Evolutionary conservation across 176 grass and related monocot genomes (phyloP).

Genomic region (Avena eriantha): DNA sequence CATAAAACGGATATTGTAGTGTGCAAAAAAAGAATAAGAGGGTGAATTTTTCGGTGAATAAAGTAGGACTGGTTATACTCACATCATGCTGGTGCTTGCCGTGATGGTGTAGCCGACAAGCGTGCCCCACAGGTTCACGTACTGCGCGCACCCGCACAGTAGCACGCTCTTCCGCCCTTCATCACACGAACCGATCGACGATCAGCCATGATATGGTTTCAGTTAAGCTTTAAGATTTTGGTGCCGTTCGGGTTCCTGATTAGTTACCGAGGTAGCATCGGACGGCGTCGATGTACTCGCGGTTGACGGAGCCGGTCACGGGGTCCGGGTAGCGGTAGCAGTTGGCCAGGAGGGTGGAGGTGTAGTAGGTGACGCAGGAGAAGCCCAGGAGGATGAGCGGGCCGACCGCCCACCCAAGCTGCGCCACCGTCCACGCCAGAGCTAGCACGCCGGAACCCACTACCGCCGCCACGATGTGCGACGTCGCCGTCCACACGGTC

Average conservation of each 20-base stretch:
- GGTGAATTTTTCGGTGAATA: background rate
- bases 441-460: constrained; percentile 90
- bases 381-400: constrained; percentile 77
- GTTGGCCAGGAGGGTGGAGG: constrained; percentile 79
- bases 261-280: constrained; percentile 78
- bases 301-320: constrained; percentile 65
- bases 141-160: constrained; percentile 86
- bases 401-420: constrained; percentile 82
- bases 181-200: background rate
- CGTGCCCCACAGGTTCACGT: constrained; percentile 96
- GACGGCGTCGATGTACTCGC: constrained; percentile 85
- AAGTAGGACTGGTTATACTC: constrained; percentile 7
- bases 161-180: constrained; percentile 72
- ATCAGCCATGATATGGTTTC: background rate
- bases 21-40: too few relatives aligned
- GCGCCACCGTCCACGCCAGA: constrained; percentile 93
- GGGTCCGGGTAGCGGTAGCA: constrained; percentile 95
- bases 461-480: constrained; percentile 91
- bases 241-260: too few relatives aligned
- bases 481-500: constrained; percentile 91
- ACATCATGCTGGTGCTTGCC: constrained; percentile 97
- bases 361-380: constrained; percentile 93
- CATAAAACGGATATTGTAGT: too few relatives aligned
- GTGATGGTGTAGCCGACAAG: constrained; percentile 97
- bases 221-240: background rate